Evolutionary conservation across 495 filamentous ascomycete species (phyloP).

Genomic region (Neurospora sp.): DNA sequence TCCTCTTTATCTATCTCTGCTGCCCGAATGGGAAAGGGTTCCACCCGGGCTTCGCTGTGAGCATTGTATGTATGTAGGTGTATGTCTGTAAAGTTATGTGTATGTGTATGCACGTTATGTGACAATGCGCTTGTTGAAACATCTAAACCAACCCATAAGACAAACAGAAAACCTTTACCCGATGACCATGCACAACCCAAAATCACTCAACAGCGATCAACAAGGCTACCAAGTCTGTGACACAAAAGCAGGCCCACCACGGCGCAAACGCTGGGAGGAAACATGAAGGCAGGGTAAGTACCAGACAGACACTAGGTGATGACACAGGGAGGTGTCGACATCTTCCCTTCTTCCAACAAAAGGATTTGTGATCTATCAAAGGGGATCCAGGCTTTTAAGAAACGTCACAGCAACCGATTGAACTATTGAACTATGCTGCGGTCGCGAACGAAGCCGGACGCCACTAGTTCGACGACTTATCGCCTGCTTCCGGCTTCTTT

Average conservation of each 20-base stretch:
- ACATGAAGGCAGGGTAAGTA: not conserved
- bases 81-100: not conserved
- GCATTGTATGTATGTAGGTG: not conserved
- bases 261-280: not conserved
- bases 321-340: not conserved
- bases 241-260: not conserved
- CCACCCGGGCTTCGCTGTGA: not conserved
- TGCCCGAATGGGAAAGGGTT: not conserved
- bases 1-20: not conserved
- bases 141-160: not conserved
- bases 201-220: not conserved
- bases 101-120: not conserved
- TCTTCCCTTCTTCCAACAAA: not conserved
- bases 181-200: not conserved
- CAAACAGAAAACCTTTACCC: not conserved
- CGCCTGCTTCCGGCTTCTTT: not conserved
- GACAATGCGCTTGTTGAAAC: not conserved
- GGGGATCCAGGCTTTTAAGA: not conserved
- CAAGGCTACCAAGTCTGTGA: not conserved
- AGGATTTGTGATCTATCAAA: not conserved
- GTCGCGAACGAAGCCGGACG: not conserved
- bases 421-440: not conserved
- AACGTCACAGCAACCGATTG: not conserved
- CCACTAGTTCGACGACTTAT: not conserved
- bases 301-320: not conserved